Evolutionary conservation across 169 alveolate species (phyloP).

Genomic region (Cryptosporidium sp.): DNA sequence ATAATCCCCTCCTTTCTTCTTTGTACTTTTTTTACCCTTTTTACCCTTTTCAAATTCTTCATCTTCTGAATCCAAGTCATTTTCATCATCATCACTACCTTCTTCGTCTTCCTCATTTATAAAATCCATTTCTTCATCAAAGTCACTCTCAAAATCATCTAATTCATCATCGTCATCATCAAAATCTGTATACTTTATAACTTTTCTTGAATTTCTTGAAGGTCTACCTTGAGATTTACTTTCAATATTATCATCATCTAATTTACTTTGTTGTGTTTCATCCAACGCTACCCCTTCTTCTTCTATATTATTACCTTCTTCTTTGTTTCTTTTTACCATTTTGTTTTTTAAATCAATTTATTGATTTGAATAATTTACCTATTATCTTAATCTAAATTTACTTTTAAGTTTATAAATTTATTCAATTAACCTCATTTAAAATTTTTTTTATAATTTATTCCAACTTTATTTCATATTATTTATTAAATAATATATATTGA

Average conservation of each 20-base stretch:
- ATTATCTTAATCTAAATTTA: not conserved
- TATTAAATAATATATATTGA: not conserved
- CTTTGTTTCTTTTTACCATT: conserved; percentile 41
- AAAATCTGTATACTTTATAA: conserved; percentile 25
- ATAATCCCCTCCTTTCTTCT: conserved; percentile 42
- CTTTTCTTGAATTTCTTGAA: conserved; percentile 32
- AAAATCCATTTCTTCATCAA: conserved; percentile 3
- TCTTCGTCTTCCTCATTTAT: conserved; percentile 10
- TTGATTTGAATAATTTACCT: not conserved
- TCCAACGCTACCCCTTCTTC: conserved; percentile 17
- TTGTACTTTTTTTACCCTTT: conserved; percentile 22
- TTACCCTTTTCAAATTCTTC: conserved; percentile 18
- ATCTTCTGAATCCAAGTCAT: conserved; percentile 39
- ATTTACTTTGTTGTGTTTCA: conserved; percentile 11
- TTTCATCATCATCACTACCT: conserved; percentile 20
- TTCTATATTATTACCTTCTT: conserved; percentile 24
- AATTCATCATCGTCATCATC: conserved; percentile 45
- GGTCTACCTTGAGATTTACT: conserved; percentile 28
- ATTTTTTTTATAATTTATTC: conserved; percentile 8
- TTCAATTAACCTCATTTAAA: not conserved
- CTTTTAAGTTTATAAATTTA: not conserved
- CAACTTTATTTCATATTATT: not conserved
- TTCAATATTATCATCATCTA: conserved; percentile 10
- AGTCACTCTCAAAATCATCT: conserved; percentile 34
- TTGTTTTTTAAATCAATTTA: not conserved